Evolutionary conservation across 2,329 filamentous ascomycete genomes (phyloP).

Genomic region (Chalaropsis ovoidea): DNA sequence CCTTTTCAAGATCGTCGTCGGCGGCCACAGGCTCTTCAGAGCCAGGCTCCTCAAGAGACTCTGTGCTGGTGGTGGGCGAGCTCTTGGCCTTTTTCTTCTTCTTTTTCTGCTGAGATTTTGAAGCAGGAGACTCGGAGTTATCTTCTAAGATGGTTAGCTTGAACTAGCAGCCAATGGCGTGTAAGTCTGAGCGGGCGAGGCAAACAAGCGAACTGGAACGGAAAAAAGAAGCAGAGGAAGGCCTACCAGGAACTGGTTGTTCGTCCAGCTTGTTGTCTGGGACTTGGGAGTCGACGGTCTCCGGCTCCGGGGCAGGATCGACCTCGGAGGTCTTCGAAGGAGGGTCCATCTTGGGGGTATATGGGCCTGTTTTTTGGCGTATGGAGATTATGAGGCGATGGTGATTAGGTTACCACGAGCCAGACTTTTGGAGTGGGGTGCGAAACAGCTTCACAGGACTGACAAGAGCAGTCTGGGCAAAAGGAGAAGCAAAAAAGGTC

Average conservation of each 20-base stretch:
- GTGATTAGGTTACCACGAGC: not conserved
- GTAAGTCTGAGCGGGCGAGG: not conserved
- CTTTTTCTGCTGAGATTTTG: conserved; percentile 22
- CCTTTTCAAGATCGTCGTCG: conserved; percentile 2
- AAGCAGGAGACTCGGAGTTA: not conserved
- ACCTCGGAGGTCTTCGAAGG: not conserved
- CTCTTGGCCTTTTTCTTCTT: conserved; percentile 22
- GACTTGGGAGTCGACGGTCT: not conserved
- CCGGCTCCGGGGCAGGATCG: not conserved
- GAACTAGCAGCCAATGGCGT: not conserved
- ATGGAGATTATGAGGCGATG: not conserved
- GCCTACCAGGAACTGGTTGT: not conserved
- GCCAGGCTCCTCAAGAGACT: not conserved
- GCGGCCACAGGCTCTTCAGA: not conserved
- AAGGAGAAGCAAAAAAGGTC: not conserved
- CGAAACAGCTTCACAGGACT: not conserved
- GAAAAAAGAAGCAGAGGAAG: not conserved
- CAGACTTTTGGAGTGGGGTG: not conserved
- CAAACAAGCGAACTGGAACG: not conserved
- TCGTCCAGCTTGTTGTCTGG: not conserved
- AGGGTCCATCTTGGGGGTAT: not conserved
- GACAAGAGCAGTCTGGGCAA: not conserved
- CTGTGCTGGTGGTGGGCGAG: conserved; percentile 6
- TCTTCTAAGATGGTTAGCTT: conserved; percentile 1
- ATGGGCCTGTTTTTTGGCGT: not conserved